Evolutionary conservation across 1,284 basidiomycete species (phyloP).

Genomic region (Porodaedalea pini): DNA sequence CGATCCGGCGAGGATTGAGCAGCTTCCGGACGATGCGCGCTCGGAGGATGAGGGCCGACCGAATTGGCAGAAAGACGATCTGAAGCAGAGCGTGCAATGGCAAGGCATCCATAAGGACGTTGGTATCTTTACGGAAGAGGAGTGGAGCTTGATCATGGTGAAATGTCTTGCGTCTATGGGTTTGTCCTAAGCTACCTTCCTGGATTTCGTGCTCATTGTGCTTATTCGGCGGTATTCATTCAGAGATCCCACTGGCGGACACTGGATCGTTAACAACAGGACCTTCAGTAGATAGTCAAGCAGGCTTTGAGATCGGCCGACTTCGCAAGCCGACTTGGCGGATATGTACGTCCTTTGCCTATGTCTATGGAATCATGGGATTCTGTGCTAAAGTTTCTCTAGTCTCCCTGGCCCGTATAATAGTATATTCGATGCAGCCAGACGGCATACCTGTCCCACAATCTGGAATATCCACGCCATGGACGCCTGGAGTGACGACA

Average conservation of each 20-base stretch:
- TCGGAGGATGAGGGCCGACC: slow-evolving; percentile 63
- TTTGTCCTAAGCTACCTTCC: slow-evolving; percentile 38
- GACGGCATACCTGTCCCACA: slow-evolving; percentile 47
- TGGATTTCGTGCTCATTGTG: background rate
- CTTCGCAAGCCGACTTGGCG: slow-evolving; percentile 67
- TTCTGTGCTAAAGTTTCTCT: slow-evolving; percentile 16
- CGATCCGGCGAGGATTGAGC: slow-evolving; percentile 59
- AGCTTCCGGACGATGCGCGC: slow-evolving; percentile 68
- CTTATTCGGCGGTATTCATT: slow-evolving; percentile 7
- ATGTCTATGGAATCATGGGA: background rate
- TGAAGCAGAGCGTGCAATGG: slow-evolving; percentile 48
- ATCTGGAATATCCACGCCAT: slow-evolving; percentile 52
- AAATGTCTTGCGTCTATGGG: slow-evolving; percentile 87
- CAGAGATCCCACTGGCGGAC: slow-evolving; percentile 71
- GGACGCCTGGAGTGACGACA: slow-evolving; percentile 57
- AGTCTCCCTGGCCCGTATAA: slow-evolving; percentile 82
- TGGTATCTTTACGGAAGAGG: slow-evolving; percentile 83
- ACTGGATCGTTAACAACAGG: slow-evolving; percentile 69
- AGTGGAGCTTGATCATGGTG: slow-evolving; percentile 88
- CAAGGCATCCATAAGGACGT: slow-evolving; percentile 75
- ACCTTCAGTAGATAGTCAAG: slow-evolving; percentile 62
- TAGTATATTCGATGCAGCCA: slow-evolving; percentile 86
- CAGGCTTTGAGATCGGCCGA: slow-evolving; percentile 62
- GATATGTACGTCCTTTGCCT: slow-evolving; percentile 46
- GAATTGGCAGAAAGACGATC: slow-evolving; percentile 47